These are phyloP conservation scores for Eucalyptus grandis DNA, from an alignment of 345 rosid species.

Conservation along the genomic window DNA sequence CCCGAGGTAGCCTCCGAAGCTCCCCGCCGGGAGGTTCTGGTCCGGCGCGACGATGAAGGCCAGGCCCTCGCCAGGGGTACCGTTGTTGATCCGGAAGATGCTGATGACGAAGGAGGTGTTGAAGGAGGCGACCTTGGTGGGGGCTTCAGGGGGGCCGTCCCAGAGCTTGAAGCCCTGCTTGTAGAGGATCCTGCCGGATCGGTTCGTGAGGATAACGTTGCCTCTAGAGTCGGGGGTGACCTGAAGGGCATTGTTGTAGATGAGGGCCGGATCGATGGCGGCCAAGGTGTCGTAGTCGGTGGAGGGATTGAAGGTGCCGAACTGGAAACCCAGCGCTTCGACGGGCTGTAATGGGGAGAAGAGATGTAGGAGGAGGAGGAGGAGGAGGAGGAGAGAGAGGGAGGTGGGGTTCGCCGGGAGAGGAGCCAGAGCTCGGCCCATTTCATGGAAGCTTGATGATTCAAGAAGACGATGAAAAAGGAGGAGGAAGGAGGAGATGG, in stretches of 20 bases:
- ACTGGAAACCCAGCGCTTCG: not conserved
- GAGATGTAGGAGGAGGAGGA: not conserved
- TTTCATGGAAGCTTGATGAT: not conserved
- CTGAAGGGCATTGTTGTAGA: conserved; percentile 16
- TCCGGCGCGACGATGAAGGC: conserved; percentile 25
- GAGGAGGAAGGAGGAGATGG: not conserved
- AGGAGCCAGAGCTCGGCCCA: not conserved
- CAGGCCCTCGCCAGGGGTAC: conserved; percentile 15
- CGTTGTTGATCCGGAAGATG: not conserved
- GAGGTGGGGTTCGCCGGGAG: not conserved
- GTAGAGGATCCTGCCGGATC: conserved; percentile 16
- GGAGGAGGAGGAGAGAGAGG: not conserved
- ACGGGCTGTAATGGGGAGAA: not conserved
- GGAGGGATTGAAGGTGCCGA: conserved; percentile 3
- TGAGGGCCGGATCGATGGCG: not conserved
- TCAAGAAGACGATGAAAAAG: not conserved
- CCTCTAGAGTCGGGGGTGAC: conserved; percentile 21
- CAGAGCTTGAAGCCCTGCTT: conserved; percentile 3
- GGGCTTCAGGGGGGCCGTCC: not conserved
- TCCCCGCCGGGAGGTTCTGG: not conserved
- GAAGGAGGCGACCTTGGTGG: conserved; percentile 10
- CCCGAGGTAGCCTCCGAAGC: conserved; percentile 20
- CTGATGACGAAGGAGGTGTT: conserved; percentile 19
- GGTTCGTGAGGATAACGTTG: not conserved
- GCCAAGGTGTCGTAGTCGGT: too few relatives aligned